Conservation (phyloP, 2,329 filamentous ascomycete genomes). For the Volutella citrinella region DNA sequence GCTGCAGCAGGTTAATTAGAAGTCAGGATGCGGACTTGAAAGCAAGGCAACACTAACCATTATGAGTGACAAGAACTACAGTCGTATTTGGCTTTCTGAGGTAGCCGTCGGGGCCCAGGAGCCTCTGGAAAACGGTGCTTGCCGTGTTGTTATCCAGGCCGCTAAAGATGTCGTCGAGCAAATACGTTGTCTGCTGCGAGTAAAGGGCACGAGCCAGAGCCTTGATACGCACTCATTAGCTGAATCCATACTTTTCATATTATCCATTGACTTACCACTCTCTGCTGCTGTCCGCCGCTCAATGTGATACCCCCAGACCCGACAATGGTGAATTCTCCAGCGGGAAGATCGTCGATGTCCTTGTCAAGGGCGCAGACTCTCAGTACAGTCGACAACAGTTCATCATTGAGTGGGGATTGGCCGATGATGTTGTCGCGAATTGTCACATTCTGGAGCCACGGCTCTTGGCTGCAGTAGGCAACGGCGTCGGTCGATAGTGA, state of each 20-base stretch:
- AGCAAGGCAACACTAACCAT: constrained; percentile 3
- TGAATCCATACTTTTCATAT: not conserved
- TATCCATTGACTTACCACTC: constrained; percentile 19
- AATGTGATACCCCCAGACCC: constrained; percentile 35
- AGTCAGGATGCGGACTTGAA: too few species aligned
- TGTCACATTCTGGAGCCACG: constrained; percentile 9
- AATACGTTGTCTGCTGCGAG: constrained; percentile 17
- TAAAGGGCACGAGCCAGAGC: constrained; percentile 29
- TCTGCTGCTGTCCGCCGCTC: constrained; percentile 36
- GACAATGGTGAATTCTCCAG: constrained; percentile 30
- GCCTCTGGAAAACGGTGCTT: constrained; percentile 19
- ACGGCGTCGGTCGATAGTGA: not conserved
- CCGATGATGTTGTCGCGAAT: constrained; percentile 13
- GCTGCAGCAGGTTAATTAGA: too few species aligned
- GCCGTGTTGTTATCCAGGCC: constrained; percentile 28
- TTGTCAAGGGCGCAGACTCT: constrained; percentile 17
- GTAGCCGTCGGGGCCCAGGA: constrained; percentile 23
- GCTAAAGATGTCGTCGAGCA: constrained; percentile 32
- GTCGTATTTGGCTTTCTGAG: constrained; percentile 17
- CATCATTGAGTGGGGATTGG: not conserved
- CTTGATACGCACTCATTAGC: constrained; percentile 6
- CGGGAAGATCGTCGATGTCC: constrained; percentile 26
- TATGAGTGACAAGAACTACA: constrained; percentile 9
- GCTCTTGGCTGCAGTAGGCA: constrained; percentile 12
- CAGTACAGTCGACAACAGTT: constrained; percentile 29